Evolutionary conservation across 257 asterid genomes (phyloP), one percentile per base, ranked within the genome.

Genomic region (Avicennia marina): DNA sequence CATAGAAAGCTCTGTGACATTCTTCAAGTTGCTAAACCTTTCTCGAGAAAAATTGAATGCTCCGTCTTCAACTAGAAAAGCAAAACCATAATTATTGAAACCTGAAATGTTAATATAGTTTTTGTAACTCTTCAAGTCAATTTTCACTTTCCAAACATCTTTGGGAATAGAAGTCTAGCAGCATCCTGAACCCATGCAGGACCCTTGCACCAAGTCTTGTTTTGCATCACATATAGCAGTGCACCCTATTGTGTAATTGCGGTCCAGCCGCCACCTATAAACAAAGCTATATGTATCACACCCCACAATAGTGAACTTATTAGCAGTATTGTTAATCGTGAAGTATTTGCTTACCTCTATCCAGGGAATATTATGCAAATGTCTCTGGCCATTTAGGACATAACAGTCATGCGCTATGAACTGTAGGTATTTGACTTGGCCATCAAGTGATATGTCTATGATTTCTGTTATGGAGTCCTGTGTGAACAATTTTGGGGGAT

Each of bases 141-240:
- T 1, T 0, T 6, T 1, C 11, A 58, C 33, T 13, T 0, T 2
- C 39, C 11, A n/a, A 1, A 43, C 60, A 9, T 63, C 68, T 9
- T 17, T n/a, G 0, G 78, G 74, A 0, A 79, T 39, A 0, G 64
- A 1, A 0, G 70, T 42, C 43, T 72, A 34, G 70, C 80, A 76
- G 40, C 81, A 79, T 8, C 78, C 80, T 0, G 27, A n/a, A 0
- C 76, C 78, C 2, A 1, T 7, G 8, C 83, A 76, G 10, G 57
- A 10, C 7, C 63, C 71, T 3, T 41, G 15, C 2, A 2, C 24
- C 11, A 65, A 7, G 25, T 60, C 78, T 0, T 1, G 57, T 13
- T 0, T 2, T 1, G 47, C 2, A 0, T 10, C 3, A 26, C 80
- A 77, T 15, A 3, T 6, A 36, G 81, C 36, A 3, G 27, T 56